Evolutionary conservation across 2,329 filamentous ascomycete genomes (phyloP).

Genomic region (Teratosphaeria destructans): DNA sequence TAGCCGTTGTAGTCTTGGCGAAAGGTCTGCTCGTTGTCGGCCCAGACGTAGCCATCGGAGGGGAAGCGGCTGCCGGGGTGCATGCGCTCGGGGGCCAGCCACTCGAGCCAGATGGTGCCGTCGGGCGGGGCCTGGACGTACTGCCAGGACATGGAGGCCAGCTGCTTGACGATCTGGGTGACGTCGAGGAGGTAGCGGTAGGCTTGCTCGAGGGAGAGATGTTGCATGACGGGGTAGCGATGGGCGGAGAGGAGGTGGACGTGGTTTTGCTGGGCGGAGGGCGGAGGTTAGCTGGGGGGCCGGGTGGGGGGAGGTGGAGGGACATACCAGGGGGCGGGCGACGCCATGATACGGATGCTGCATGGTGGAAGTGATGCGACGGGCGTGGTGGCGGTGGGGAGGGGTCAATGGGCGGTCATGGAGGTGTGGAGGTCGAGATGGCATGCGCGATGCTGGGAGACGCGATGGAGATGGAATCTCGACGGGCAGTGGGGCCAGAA

Average conservation of each 20-base stretch:
- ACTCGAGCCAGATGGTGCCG: conserved; percentile 73
- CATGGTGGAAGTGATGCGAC: not conserved
- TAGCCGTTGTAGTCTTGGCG: conserved; percentile 63
- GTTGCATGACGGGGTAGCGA: conserved; percentile 64
- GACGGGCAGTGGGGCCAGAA: not conserved
- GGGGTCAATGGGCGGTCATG: not conserved
- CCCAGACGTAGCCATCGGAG: conserved; percentile 89
- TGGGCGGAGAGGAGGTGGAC: conserved; percentile 81
- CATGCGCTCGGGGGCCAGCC: conserved; percentile 69
- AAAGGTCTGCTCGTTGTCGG: conserved; percentile 66
- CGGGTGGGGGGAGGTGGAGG: not conserved
- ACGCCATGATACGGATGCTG: conserved; percentile 39
- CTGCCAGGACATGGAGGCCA: conserved; percentile 84
- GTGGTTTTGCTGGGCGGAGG: conserved; percentile 59
- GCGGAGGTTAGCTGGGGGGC: conserved; percentile 1
- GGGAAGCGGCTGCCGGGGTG: conserved; percentile 64
- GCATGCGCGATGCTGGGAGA: not conserved
- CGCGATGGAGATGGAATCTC: not conserved
- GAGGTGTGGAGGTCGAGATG: not conserved
- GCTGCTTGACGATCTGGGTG: conserved; percentile 73
- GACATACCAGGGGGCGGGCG: conserved; percentile 32
- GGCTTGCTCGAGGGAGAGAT: conserved; percentile 64
- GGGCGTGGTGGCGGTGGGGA: not conserved
- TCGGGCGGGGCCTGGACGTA: conserved; percentile 76
- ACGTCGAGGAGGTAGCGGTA: conserved; percentile 75